A percentile compares a stretch with the other conserved stretches of the same genome.
phyloP scores from a whole-genome alignment of 352 stramenopile genomes.

The Thraustochytrium striatum region DNA sequence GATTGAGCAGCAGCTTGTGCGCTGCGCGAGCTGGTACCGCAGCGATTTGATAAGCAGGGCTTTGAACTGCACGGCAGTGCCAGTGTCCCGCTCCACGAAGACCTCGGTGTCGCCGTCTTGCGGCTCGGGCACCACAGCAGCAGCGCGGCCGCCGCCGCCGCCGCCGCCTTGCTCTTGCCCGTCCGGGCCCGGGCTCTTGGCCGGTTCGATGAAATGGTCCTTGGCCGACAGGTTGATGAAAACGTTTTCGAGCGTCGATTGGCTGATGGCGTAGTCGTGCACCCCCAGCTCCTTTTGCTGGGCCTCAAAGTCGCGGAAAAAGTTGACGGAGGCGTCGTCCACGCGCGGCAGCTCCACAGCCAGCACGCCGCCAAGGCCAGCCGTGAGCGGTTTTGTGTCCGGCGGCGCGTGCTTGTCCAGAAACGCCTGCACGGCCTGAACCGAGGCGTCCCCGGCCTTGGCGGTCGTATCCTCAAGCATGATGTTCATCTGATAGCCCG shows the following conservation, averaged over 20 bases:
- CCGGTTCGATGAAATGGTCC: conserved; percentile 24
- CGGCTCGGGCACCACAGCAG: background rate
- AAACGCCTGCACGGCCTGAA: background rate
- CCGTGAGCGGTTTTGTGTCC: too few species aligned
- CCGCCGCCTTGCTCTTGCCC: too few species aligned
- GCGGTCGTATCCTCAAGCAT: conserved; percentile 9
- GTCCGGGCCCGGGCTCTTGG: too few species aligned
- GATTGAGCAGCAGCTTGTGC: background rate
- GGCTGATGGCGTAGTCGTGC: conserved; percentile 7
- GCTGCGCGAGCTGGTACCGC: conserved; percentile 20
- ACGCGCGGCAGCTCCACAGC: background rate
- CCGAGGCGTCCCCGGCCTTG: background rate
- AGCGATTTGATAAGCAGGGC: conserved; percentile 11
- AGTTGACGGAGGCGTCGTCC: background rate
- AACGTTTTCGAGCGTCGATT: conserved; percentile 26
- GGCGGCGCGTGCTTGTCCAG: background rate
- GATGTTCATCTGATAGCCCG: conserved; percentile 53
- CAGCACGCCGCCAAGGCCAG: too few species aligned
- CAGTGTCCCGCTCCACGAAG: conserved; percentile 2
- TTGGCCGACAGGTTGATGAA: conserved; percentile 12
- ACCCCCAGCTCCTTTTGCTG: background rate
- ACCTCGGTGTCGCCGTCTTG: background rate
- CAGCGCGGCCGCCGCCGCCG: too few species aligned
- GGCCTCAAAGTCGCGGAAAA: conserved; percentile 9
- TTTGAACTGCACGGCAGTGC: conserved; percentile 14